These are phyloP conservation scores for Tetrahymena malaccensis DNA, from an alignment of 73 alveolate genomes.

Conservation along the genomic window DNA sequence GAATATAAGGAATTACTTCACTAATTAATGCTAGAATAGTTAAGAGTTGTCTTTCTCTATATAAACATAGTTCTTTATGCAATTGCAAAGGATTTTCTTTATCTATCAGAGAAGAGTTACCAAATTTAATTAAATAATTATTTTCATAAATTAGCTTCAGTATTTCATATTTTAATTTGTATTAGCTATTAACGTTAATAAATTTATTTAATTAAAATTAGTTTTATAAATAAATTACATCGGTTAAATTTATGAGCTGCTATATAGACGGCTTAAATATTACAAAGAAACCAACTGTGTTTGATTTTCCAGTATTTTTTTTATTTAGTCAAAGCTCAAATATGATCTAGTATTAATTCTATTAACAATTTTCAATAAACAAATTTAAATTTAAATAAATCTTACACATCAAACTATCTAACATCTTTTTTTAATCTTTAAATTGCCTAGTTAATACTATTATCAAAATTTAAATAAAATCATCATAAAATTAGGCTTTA, in stretches of 20 bases:
- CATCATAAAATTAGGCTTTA: neutral
- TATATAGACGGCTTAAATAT: neutral
- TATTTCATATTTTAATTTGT: neutral
- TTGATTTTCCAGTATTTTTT: neutral
- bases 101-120: neutral
- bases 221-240: neutral
- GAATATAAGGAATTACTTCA: neutral
- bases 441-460: neutral
- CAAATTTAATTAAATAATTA: neutral
- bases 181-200: neutral
- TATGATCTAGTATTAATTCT: neutral
- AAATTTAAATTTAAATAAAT: neutral
- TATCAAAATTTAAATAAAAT: neutral
- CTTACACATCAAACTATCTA: neutral
- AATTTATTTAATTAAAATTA: neutral
- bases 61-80: neutral
- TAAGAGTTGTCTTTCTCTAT: neutral
- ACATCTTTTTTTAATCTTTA: neutral
- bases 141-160: neutral
- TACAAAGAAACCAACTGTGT: neutral
- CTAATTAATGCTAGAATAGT: neutral
- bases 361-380: neutral
- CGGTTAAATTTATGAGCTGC: neutral
- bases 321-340: neutral
- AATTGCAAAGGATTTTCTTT: neutral